Evolutionary conservation across 2,329 filamentous ascomycete genomes (phyloP), one percentile per base, ranked within the genome.

Genomic region (Cercospora sojina): DNA sequence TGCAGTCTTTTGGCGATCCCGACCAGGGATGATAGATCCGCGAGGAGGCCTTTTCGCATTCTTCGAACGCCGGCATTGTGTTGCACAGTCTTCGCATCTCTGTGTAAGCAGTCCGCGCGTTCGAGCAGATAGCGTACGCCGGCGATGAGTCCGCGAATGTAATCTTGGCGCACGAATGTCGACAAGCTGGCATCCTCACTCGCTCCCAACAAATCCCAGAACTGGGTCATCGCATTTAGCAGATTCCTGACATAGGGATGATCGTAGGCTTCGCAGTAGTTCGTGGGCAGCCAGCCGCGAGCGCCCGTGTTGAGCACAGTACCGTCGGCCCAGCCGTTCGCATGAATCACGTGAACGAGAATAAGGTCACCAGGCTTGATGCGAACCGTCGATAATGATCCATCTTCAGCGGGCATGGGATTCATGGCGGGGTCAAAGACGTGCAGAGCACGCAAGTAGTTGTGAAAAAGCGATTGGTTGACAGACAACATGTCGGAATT

Each of bases 321-420:
- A 60, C 95, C 95, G 78, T 99, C 95, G 32, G 95, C 95, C 95
- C 95, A 99, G 72, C 95, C 95, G 81, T 98, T 99, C 67, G 92
- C 95, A 79, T 99, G 95, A 71, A 98, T 91, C 3, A 95, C 97
- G 79, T 99, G 95, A 23, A 99, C 91, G 65, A 99, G 81, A 62
- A 99, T 90, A 58, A 99, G 87, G 75, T 99, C 95, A 66, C 95
- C 95, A 76, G 95, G 90, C 72, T 91, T 91, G 64, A 99, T 85
- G 23, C 93, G 91, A 10, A 97, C 83, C 10, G 94, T 98, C 64
- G 98, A 80, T 23, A 82, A 80, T 5, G 80, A 79, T 51, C 81
- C 78, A 63, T 83, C 80, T 9, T 92, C 95, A 65, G 93, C 91
- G n/a, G 88, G 88, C 61, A 70, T 68, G 3, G 70, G 49, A 67